Evolutionary conservation across 1,139 yeast genomes (phyloP), one percentile per base, ranked within the genome.

Genomic region (Debaryomycetaceae sp.): DNA sequence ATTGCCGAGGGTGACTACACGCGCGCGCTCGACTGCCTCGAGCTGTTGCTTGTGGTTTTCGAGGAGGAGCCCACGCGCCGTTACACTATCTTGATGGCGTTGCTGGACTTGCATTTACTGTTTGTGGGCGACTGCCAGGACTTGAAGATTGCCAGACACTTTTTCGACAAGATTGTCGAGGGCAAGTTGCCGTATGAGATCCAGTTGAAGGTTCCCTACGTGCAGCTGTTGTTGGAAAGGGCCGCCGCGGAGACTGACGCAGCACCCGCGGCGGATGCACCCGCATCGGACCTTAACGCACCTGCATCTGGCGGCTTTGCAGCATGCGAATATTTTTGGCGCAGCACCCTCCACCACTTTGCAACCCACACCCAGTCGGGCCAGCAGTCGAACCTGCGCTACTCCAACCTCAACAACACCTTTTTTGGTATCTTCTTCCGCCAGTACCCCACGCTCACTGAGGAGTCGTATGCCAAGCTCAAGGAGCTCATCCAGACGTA

Each of bases 81-180:
- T n/a, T 40, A 42, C 30, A 16, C 11, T 8, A 42, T 54, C 15
- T 46, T 51, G 37, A 40, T 46, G 14, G 49, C 59, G 2, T 55
- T 67, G 39, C 56, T 65, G 28, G 83, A 81, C 54, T 78, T 83
- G 31, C 95, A 83, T 56, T 68, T 82, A 41, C 71, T 83, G 2
- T 86, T 88, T 48, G 80, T 88, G 48, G 95, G 95, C 29, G 78
- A 77, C 42, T 82, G 89, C 53, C 77, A 78, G 44, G 93, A 86
- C 45, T 65, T 81, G 31, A 67, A 66, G 20, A 77, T 85, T 29
- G 85, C 95, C 4, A 75, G 73, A 47, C 73, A 76, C 31, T 83
- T 83, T 48, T 86, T 82, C 50, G 77, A 77, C 41, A 81, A 81
- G 49, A 89, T 88, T 1, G 63, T 83, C 31, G 65, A 70, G 37